Evolutionary conservation across 208 protist species (phyloP).

Genomic region (Leishmania turanica): DNA sequence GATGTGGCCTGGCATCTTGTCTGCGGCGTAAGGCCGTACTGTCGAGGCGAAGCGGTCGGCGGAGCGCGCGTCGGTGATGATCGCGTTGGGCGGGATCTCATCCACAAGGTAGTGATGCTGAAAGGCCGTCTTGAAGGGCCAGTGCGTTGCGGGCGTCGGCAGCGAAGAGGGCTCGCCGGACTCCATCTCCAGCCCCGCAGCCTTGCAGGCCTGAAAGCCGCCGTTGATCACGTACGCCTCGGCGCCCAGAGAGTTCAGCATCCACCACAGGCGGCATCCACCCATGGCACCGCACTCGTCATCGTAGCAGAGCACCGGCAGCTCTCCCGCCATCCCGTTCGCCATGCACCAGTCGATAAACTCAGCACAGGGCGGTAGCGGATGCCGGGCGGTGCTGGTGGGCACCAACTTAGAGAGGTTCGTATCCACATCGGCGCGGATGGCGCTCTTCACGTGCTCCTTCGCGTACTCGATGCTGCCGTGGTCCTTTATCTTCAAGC

Average conservation of each 20-base stretch:
- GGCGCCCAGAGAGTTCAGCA: slow-evolving; percentile 78
- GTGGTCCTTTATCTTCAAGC: slow-evolving; percentile 42
- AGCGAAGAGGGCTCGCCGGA: slow-evolving; percentile 17
- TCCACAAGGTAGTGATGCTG: slow-evolving; percentile 35
- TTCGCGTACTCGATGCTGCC: slow-evolving; percentile 51
- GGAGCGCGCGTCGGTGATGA: slow-evolving; percentile 69
- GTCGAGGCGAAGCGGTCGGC: slow-evolving; percentile 55
- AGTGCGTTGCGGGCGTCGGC: slow-evolving; percentile 24
- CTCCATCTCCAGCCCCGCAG: slow-evolving; percentile 46
- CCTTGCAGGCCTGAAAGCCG: slow-evolving; percentile 58
- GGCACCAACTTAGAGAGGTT: slow-evolving; percentile 38
- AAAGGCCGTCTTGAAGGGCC: slow-evolving; percentile 54
- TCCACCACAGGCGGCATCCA: slow-evolving; percentile 88
- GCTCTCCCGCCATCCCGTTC: slow-evolving; percentile 36
- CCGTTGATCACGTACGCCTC: slow-evolving; percentile 86
- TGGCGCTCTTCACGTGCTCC: slow-evolving; percentile 50
- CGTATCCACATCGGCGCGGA: slow-evolving; percentile 56
- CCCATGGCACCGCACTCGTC: slow-evolving; percentile 76
- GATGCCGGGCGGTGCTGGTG: slow-evolving; percentile 54
- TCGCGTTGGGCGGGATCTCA: slow-evolving; percentile 52
- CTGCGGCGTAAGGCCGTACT: slow-evolving; percentile 59
- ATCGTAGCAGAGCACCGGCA: slow-evolving; percentile 87
- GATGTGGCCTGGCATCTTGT: slow-evolving; percentile 79
- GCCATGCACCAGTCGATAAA: slow-evolving; percentile 74
- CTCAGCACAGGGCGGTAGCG: slow-evolving; percentile 43